Percentiles rank a stretch among this genome's conserved stretches.
Conservation (phyloP, 768 basidiomycete species). For the Mycena pura region DNA sequence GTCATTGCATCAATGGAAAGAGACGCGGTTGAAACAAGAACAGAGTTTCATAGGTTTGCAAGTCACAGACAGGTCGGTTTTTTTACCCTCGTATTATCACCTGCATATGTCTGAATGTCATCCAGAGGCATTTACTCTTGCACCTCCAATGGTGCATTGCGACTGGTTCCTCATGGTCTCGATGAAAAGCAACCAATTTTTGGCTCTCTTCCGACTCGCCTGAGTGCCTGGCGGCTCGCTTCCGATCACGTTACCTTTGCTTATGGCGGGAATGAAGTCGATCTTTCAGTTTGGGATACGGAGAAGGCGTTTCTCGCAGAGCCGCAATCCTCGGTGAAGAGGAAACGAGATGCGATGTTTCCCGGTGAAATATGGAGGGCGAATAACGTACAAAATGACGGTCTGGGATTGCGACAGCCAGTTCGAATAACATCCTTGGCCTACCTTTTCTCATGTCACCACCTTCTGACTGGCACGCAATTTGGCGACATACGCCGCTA, state of each 20-base stretch:
- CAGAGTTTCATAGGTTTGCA: slow-evolving; percentile 70
- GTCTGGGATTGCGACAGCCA: slow-evolving; percentile 76
- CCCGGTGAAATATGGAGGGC: slow-evolving; percentile 85
- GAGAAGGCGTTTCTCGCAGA: slow-evolving; percentile 57
- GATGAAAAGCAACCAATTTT: slow-evolving; percentile 30
- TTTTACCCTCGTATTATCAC: not conserved
- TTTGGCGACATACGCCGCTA: slow-evolving; percentile 79
- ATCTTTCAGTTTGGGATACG: slow-evolving; percentile 80
- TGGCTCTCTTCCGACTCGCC: slow-evolving; percentile 66
- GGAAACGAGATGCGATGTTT: slow-evolving; percentile 67
- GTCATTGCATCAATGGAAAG: slow-evolving; percentile 62
- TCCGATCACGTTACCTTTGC: slow-evolving; percentile 62
- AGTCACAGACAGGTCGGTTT: slow-evolving; percentile 51
- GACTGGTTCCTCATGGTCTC: slow-evolving; percentile 47
- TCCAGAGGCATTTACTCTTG: slow-evolving; percentile 73
- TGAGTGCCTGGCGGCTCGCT: slow-evolving; percentile 72
- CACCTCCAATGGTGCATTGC: slow-evolving; percentile 77
- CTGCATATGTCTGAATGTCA: slow-evolving; percentile 1
- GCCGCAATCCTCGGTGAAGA: slow-evolving; percentile 46
- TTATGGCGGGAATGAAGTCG: slow-evolving; percentile 88
- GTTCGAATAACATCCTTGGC: slow-evolving; percentile 75
- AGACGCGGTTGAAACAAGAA: slow-evolving; percentile 59
- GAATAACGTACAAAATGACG: slow-evolving; percentile 84
- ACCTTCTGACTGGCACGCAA: slow-evolving; percentile 75
- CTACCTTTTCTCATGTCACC: slow-evolving; percentile 56